Evolutionary conservation across 805 yeast species (phyloP).

Genomic region (Sugiyamaella marilandica): DNA sequence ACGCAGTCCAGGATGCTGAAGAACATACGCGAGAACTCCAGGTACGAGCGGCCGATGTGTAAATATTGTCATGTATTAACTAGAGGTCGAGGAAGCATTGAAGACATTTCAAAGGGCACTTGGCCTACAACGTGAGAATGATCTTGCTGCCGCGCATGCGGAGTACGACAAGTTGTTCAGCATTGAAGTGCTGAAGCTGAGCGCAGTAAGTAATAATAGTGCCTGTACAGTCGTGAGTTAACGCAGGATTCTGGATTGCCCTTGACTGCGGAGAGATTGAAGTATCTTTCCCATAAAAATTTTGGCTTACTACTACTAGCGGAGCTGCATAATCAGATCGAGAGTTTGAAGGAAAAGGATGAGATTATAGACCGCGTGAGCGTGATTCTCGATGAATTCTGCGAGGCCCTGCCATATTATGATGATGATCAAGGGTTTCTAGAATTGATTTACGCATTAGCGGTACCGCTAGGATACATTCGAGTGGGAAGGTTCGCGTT

Average conservation of each 20-base stretch:
- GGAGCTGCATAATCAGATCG: conserved; percentile 29
- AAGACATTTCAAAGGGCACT: conserved; percentile 70
- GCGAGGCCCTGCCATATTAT: conserved; percentile 46
- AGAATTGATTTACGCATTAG: conserved; percentile 16
- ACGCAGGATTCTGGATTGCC: conserved; percentile 39
- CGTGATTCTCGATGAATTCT: conserved; percentile 54
- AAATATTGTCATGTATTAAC: too few species aligned
- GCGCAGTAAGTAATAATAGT: conserved; percentile 11
- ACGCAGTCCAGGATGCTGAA: conserved; percentile 62
- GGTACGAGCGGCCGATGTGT: conserved; percentile 31
- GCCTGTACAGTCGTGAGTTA: background rate
- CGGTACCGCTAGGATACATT: conserved; percentile 19
- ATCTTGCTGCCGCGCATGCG: conserved; percentile 46
- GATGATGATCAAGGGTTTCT: conserved; percentile 23
- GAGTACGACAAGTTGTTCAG: conserved; percentile 60
- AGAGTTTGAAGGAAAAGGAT: conserved; percentile 26
- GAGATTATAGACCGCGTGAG: conserved; percentile 34
- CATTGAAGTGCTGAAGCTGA: conserved; percentile 54
- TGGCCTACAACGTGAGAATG: conserved; percentile 47
- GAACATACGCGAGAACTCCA: conserved; percentile 91
- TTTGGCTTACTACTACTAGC: conserved; percentile 67
- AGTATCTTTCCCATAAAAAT: conserved; percentile 76
- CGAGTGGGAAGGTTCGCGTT: conserved; percentile 23
- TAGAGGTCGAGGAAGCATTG: conserved; percentile 68
- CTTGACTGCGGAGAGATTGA: conserved; percentile 66